These are phyloP conservation scores for Striga asiatica DNA, from an alignment of 257 asterid genomes.

Conservation along the genomic window DNA sequence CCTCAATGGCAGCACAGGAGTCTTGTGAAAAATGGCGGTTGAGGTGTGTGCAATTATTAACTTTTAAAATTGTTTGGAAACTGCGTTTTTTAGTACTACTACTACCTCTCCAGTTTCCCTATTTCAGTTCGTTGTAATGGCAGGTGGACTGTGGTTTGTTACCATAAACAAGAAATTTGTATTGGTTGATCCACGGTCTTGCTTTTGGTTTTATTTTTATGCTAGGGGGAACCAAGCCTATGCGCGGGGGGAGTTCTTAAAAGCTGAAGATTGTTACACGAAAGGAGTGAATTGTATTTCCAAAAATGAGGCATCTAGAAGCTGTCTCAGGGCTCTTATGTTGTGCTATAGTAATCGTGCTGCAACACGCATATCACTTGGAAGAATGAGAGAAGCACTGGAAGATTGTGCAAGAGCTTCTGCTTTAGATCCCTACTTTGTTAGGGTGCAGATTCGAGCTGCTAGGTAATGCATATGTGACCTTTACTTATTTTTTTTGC, in stretches of 20 bases:
- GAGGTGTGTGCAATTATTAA: slow-evolving; percentile 37
- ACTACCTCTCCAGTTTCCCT: background rate
- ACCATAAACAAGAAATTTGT: background rate
- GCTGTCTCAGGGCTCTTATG: slow-evolving; percentile 72
- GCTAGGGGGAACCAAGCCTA: slow-evolving; percentile 97
- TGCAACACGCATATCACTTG: slow-evolving; percentile 89
- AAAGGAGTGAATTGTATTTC: slow-evolving; percentile 67
- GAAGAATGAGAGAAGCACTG: slow-evolving; percentile 77
- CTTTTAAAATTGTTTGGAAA: background rate
- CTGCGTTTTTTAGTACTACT: background rate
- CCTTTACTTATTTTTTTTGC: background rate
- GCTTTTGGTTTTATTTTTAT: slow-evolving; percentile 24
- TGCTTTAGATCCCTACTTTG: slow-evolving; percentile 69
- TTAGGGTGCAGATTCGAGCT: slow-evolving; percentile 82
- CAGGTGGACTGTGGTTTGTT: background rate
- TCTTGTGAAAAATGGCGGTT: slow-evolving; percentile 93
- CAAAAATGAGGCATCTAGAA: slow-evolving; percentile 54
- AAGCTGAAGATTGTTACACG: slow-evolving; percentile 87
- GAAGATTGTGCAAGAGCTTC: slow-evolving; percentile 81
- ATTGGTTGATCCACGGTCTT: slow-evolving; percentile 11
- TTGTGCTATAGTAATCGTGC: slow-evolving; percentile 97
- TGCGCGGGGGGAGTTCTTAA: slow-evolving; percentile 62
- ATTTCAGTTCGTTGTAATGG: slow-evolving; percentile 4
- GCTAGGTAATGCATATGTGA: slow-evolving; percentile 60
- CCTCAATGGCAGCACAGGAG: slow-evolving; percentile 68